Conservation (phyloP, 2,329 filamentous ascomycete genomes). For the Aspergillus tubingensis region DNA sequence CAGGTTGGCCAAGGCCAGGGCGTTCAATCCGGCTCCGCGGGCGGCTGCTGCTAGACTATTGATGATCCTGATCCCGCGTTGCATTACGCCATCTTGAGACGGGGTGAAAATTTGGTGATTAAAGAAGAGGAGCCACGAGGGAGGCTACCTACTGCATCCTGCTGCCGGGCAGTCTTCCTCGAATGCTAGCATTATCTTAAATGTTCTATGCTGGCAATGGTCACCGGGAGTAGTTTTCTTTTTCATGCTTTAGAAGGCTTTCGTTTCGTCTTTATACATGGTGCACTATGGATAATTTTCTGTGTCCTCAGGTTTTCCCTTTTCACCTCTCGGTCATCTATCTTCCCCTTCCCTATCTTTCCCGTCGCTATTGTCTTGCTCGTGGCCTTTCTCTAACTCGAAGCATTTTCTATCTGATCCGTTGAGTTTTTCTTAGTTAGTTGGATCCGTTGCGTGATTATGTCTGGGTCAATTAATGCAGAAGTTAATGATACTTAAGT, state of each 20-base stretch:
- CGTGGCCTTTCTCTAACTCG: constrained; percentile 16
- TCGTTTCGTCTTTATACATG: constrained; percentile 31
- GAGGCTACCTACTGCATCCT: constrained; percentile 5
- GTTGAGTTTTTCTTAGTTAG: constrained; percentile 29
- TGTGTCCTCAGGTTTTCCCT: constrained; percentile 23
- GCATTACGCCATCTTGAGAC: constrained; percentile 13
- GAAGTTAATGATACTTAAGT: constrained; percentile 31
- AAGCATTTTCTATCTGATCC: constrained; percentile 22
- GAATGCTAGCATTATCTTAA: constrained; percentile 1
- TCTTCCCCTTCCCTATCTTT: constrained; percentile 19
- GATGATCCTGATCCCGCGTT: constrained; percentile 24
- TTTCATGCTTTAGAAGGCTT: constrained; percentile 38
- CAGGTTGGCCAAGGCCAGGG: constrained; percentile 94
- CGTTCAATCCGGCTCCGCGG: constrained; percentile 81
- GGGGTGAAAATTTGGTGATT: constrained; percentile 3
- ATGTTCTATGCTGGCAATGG: constrained; percentile 14
- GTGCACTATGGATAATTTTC: constrained; percentile 27
- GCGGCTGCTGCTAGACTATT: constrained; percentile 80
- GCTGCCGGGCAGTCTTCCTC: constrained; percentile 3
- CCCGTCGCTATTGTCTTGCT: constrained; percentile 14
- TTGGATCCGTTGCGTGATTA: constrained; percentile 37
- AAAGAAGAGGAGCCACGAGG: constrained; percentile 6
- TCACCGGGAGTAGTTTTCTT: constrained; percentile 26
- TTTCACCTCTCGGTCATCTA: constrained; percentile 20
- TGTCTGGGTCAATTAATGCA: constrained; percentile 41